Percentiles rank a stretch among this genome's conserved stretches.
phyloP scores from a whole-genome alignment of 2,329 filamentous ascomycete species.

The Ophiostoma triangulosporum region DNA sequence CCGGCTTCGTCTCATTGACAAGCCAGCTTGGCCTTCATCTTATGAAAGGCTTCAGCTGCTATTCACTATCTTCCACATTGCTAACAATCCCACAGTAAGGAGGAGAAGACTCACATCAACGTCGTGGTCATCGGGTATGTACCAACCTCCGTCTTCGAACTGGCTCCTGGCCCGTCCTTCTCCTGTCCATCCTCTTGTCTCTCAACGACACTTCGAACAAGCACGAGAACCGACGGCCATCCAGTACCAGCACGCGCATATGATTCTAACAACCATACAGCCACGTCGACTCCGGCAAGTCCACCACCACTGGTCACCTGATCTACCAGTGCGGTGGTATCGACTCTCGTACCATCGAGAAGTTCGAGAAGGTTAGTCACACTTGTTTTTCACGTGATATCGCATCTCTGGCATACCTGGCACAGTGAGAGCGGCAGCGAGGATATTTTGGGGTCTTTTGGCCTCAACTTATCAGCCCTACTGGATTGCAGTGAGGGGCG shows the following conservation, averaged over 20 bases:
- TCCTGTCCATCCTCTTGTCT: not conserved
- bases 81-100: slow-evolving; percentile 53
- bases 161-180: not conserved
- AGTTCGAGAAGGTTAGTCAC: slow-evolving; percentile 96
- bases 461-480: not conserved
- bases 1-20: not conserved
- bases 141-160: not conserved
- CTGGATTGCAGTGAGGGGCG: no score
- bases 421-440: no score
- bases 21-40: not conserved
- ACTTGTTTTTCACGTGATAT: not conserved
- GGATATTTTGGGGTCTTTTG: not conserved
- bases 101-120: slow-evolving; percentile 93
- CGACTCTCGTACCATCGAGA: slow-evolving; percentile 99
- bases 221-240: not conserved
- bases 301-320: slow-evolving; percentile 86
- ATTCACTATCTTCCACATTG: not conserved
- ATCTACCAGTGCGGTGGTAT: slow-evolving; percentile 99
- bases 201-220: not conserved
- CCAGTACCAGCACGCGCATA: not conserved
- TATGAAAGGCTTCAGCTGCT: not conserved
- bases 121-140: slow-evolving; percentile 27
- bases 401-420: not conserved
- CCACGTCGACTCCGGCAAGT: slow-evolving; percentile 99
- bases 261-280: slow-evolving; percentile 26